Evolutionary conservation across 2,329 filamentous ascomycete species (phyloP), one percentile per base, ranked within the genome.

Genomic region (Tetracladium maxilliforme): DNA sequence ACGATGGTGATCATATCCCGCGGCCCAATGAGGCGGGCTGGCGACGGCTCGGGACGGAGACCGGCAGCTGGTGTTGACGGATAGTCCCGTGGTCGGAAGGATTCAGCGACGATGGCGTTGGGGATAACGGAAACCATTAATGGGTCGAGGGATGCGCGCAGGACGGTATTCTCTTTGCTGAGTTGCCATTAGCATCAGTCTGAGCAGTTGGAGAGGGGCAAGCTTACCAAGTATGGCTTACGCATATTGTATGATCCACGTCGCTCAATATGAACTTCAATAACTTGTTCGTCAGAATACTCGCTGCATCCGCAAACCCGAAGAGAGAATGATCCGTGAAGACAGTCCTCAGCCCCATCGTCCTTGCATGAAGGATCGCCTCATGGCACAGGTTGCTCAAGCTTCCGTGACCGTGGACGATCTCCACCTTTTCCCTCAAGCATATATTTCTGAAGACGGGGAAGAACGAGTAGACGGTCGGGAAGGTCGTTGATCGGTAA

Each of bases 241-340:
- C 90, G 43, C 90, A 98, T 23, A 98, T 92, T 33, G 92, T 86
- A 61, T 98, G 90, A 44, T 95, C 90, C 10, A 98, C 86, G 45
- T 98, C 90, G 47, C 87, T 95, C 35, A 98, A 49, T 0, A 73
- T 87, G 44, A 98, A 98, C 48, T 98, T 98, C 28, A 98, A 64
- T 19, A 98, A 60, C 56, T 98, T 98, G 48, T 98, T 98, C 16
- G 87, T 92, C 30, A 98, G 60, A 34, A 98, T 98, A 36, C 87
- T 95, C 2, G 72, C 83, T 1, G 90, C 86, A 51, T 98, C 92
- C 22, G 87, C 90, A 43, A 98, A 98, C 2, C 90, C 90, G 55
- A 95, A 95, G 4, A 98, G 63, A 20, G 86, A 94, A 51, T 98
- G 90, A 43, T 98, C 90, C 1, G 90, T 98, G 44, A 95, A 95